Base-by-base conservation (phyloP, 768 basidiomycete genomes). In the Russula abietina region DNA sequence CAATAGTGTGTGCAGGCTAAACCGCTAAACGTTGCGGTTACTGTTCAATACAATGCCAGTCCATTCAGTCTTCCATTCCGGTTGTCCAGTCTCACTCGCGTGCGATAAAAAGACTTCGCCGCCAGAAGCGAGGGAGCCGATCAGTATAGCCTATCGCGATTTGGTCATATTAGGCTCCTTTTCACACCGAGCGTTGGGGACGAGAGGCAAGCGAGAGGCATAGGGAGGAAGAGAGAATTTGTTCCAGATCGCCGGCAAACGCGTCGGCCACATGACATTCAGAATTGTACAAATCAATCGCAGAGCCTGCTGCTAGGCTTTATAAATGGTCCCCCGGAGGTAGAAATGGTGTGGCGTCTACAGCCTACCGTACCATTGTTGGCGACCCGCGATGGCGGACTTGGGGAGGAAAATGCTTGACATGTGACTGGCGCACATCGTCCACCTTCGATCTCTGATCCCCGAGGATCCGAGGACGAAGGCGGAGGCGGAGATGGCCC, bases 231-330 rank as follows among this genome's bases (percentile, higher is more conserved):
- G 38, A n/a, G n/a, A n/a, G 83, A 69, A 93, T 86, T 69, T 85
- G 80, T 69, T 91, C 89, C n/a, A 93, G 76, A 71, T 93, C 92
- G 51, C 88, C 86, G 65, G 82, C 83, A 74, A 93, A 94, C 12
- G 83, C 89, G 71, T 92, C 89, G 2, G 85, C 88, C 7, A 93
- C 80, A n/a, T 0, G 87, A 83, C 90, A 93, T 91, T 91, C 91
- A 93, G 70, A 93, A 93, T 72, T 86, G 85, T 59, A 86, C 77
- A 71, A 93, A 93, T 48, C 78, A 82, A 38, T 83, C 84, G 86
- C 70, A 92, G 71, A 9, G 71, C 70, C 49, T 80, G 75, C 62
- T 91, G 86, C 69, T n/a, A n/a, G n/a, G n/a, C n/a, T n/a, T n/a
- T n/a, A n/a, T n/a, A n/a, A n/a, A n/a, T n/a, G n/a, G n/a, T n/a